Evolutionary conservation across 495 filamentous ascomycete species (phyloP).

Genomic region (Halenospora varia): DNA sequence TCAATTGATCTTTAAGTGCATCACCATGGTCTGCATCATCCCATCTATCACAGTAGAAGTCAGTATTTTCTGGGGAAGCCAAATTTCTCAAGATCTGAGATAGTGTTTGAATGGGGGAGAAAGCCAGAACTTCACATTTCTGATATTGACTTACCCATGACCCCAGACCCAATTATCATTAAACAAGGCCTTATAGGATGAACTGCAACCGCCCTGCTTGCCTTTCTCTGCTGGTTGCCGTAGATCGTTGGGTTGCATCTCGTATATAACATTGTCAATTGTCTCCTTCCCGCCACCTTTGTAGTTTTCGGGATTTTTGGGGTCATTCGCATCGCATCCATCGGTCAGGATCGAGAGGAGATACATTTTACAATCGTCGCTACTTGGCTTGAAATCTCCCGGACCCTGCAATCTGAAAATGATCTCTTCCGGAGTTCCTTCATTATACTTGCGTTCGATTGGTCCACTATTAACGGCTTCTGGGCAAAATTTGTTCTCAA

Average conservation of each 20-base stretch:
- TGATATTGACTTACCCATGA: neutral
- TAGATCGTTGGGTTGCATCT: neutral
- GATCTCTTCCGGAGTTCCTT: neutral
- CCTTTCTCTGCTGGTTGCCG: neutral
- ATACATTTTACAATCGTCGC: slow-evolving; percentile 1
- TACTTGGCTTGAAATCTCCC: neutral
- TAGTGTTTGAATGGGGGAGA: neutral
- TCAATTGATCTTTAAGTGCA: neutral
- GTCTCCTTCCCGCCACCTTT: neutral
- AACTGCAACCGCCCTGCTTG: neutral
- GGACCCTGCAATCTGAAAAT: neutral
- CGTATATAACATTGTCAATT: neutral
- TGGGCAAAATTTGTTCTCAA: neutral
- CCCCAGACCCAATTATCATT: slow-evolving; percentile 2
- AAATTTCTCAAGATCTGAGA: neutral
- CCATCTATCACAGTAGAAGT: neutral
- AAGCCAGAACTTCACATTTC: no score
- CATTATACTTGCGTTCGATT: neutral
- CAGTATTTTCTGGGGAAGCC: neutral
- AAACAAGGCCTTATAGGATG: neutral
- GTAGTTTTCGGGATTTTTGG: neutral
- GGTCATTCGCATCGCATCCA: neutral
- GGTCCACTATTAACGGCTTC: neutral
- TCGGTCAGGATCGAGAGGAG: neutral
- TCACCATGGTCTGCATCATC: slow-evolving; percentile 3